A percentile compares a stretch with the other conserved stretches of the same genome.
phyloP scores from a whole-genome alignment of 768 basidiomycete species.

The Hypholoma sublateritium region DNA sequence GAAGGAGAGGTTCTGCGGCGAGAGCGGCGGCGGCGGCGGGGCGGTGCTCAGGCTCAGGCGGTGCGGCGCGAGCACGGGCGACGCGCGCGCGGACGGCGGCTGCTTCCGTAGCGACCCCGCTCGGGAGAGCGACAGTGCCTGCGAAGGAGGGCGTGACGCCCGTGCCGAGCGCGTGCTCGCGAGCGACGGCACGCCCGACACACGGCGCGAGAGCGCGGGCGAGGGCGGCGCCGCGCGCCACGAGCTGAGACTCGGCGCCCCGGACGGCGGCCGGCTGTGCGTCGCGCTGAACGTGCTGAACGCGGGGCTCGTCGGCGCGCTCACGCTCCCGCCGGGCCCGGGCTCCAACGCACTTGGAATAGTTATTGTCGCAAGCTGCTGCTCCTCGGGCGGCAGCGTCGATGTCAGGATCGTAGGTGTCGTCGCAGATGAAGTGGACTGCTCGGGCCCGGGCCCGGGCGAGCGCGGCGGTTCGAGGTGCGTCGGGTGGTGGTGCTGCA shows the following conservation, averaged over 20 bases:
- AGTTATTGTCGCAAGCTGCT: slow-evolving; percentile 11
- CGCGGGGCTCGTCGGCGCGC: slow-evolving; percentile 12
- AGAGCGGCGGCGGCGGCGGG: slow-evolving; percentile 4
- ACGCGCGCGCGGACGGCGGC: slow-evolving; percentile 9
- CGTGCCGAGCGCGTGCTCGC: slow-evolving; percentile 23
- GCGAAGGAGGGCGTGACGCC: slow-evolving; percentile 26
- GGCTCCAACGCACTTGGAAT: slow-evolving; percentile 13
- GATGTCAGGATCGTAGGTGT: slow-evolving; percentile 24
- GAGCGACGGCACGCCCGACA: slow-evolving; percentile 35
- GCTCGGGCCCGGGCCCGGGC: slow-evolving; percentile 11
- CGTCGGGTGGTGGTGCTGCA: slow-evolving; percentile 20
- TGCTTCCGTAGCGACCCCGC: not conserved
- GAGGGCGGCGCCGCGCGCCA: slow-evolving; percentile 63
- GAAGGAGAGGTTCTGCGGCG: slow-evolving; percentile 12
- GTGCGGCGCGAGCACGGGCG: slow-evolving; percentile 19
- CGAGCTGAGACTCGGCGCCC: slow-evolving; percentile 23
- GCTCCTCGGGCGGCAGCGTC: slow-evolving; percentile 10
- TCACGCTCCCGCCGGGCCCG: not conserved
- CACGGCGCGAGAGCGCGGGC: slow-evolving; percentile 49
- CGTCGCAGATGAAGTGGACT: slow-evolving; percentile 29
- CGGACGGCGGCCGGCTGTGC: not conserved
- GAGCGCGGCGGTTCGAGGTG: slow-evolving; percentile 18
- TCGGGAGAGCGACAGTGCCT: slow-evolving; percentile 20
- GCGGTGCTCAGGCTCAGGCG: slow-evolving; percentile 13
- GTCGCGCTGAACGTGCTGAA: slow-evolving; percentile 15